Percentiles rank a stretch among this genome's conserved stretches.
Evolutionary conservation across 2,329 filamentous ascomycete genomes (phyloP).

Genomic region (Tolypocladium tundrense): DNA sequence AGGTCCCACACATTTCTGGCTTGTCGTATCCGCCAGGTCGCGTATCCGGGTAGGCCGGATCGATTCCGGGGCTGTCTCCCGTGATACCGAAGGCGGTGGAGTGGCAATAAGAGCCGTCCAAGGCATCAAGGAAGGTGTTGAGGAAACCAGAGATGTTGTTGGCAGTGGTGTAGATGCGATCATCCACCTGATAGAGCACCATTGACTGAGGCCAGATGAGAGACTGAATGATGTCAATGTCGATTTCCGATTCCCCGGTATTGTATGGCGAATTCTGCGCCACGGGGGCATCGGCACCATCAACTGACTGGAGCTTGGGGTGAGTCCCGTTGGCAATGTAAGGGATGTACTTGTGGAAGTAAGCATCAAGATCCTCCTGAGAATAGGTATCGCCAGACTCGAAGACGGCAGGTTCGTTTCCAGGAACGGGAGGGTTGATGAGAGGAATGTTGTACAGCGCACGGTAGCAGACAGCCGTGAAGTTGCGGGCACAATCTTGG

Average conservation of each 20-base stretch:
- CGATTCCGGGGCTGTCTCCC: conserved; percentile 17
- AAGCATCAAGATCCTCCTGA: conserved; percentile 34
- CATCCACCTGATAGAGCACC: conserved; percentile 35
- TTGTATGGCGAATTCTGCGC: conserved; percentile 8
- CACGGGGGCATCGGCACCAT: conserved; percentile 33
- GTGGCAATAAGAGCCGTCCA: conserved; percentile 43
- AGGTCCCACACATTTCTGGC: conserved; percentile 18
- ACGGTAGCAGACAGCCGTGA: conserved; percentile 44
- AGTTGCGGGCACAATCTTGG: conserved; percentile 36
- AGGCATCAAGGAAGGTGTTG: conserved; percentile 33
- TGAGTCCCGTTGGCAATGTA: conserved; percentile 29
- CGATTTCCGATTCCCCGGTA: conserved; percentile 39
- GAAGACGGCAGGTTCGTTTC: conserved; percentile 40
- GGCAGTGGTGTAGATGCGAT: conserved; percentile 30
- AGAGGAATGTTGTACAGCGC: conserved; percentile 30
- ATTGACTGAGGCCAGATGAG: conserved; percentile 41
- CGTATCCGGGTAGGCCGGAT: conserved; percentile 38
- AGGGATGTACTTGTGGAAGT: conserved; percentile 31
- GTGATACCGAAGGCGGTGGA: conserved; percentile 29
- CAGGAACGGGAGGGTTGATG: conserved; percentile 39
- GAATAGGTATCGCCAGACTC: conserved; percentile 39
- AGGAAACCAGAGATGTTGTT: conserved; percentile 28
- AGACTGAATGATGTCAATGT: conserved; percentile 35
- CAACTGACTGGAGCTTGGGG: conserved; percentile 31
- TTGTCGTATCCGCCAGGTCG: conserved; percentile 35